A percentile compares a stretch with the other conserved stretches of the same genome.
phyloP scores from a whole-genome alignment of 225 moss, liverwort and hornwort species.

The Ulota crispa region DNA sequence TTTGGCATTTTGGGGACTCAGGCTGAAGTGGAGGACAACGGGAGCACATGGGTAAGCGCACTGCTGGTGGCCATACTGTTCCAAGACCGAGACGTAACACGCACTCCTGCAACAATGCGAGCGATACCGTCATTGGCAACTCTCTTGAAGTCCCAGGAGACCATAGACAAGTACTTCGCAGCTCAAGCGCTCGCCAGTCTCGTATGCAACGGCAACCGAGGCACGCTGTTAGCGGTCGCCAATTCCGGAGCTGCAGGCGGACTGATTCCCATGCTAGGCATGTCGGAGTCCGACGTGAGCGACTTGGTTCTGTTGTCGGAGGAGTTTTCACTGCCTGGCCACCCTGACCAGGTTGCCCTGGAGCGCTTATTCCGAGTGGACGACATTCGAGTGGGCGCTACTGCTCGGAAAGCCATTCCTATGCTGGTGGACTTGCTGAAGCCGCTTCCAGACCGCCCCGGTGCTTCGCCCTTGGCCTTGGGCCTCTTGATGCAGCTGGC shows the following conservation, averaged over 20 bases:
- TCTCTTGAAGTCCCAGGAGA: constrained; percentile 92
- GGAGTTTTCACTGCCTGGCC: constrained; percentile 76
- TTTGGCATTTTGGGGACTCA: constrained; percentile 29
- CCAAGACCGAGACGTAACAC: constrained; percentile 96
- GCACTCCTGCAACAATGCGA: constrained; percentile 96
- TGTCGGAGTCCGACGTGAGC: constrained; percentile 79
- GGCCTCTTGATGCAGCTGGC: constrained; percentile 90
- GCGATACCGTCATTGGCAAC: constrained; percentile 92
- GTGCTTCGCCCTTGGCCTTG: constrained; percentile 90
- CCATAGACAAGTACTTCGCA: constrained; percentile 89
- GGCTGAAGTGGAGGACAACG: constrained; percentile 99
- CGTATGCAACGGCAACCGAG: constrained; percentile 97
- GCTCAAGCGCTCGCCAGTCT: constrained; percentile 96
- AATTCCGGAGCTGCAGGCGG: constrained; percentile 99
- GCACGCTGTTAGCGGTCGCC: constrained; percentile 91
- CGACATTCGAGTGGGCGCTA: constrained; percentile 92
- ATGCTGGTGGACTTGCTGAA: constrained; percentile 92
- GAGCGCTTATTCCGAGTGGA: constrained; percentile 95
- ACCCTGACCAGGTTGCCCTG: constrained; percentile 93
- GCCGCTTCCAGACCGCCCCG: constrained; percentile 91
- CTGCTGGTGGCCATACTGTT: constrained; percentile 88
- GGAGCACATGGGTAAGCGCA: constrained; percentile 98
- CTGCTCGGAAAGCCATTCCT: constrained; percentile 96
- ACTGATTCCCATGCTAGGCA: constrained; percentile 84
- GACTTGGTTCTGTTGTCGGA: constrained; percentile 81